Conservation (phyloP, 768 basidiomycete species). For the Amanita fuliginea region DNA sequence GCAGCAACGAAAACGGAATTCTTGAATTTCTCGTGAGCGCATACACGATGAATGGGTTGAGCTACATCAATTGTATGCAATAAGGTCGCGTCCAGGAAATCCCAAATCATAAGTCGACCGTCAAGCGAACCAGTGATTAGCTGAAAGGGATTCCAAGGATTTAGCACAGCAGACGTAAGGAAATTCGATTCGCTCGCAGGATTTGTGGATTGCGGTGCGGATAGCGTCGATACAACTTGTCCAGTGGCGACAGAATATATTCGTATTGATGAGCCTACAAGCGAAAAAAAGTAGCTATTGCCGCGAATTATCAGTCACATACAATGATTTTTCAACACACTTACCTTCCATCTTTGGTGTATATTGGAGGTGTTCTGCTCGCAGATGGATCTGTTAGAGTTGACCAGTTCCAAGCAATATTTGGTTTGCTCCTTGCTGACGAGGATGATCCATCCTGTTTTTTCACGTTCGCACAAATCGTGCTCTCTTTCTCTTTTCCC, state of each 20-base stretch:
- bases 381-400: conserved; percentile 58
- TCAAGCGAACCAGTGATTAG: conserved; percentile 78
- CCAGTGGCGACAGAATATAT: conserved; percentile 76
- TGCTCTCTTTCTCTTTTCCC: conserved; percentile 36
- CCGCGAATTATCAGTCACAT: conserved; percentile 2
- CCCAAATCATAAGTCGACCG: conserved; percentile 86
- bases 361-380: conserved; percentile 59
- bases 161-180: conserved; percentile 68
- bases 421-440: not conserved
- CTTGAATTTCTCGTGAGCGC: conserved; percentile 57
- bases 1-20: conserved; percentile 64
- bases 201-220: conserved; percentile 29
- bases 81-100: conserved; percentile 77
- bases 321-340: conserved; percentile 8
- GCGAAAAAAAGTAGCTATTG: conserved; percentile 79
- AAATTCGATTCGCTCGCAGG: conserved; percentile 29
- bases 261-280: conserved; percentile 72
- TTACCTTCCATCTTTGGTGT: conserved; percentile 74
- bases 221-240: conserved; percentile 75
- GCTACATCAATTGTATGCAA: conserved; percentile 64
- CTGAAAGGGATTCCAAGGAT: conserved; percentile 83
- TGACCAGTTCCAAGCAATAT: conserved; percentile 48
- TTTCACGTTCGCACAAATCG: conserved; percentile 10
- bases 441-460: not conserved
- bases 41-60: conserved; percentile 61